A percentile compares a stretch with the other conserved stretches of the same genome.
Evolutionary conservation across 495 filamentous ascomycete species (phyloP).

Genomic region (Neurospora pannonica): DNA sequence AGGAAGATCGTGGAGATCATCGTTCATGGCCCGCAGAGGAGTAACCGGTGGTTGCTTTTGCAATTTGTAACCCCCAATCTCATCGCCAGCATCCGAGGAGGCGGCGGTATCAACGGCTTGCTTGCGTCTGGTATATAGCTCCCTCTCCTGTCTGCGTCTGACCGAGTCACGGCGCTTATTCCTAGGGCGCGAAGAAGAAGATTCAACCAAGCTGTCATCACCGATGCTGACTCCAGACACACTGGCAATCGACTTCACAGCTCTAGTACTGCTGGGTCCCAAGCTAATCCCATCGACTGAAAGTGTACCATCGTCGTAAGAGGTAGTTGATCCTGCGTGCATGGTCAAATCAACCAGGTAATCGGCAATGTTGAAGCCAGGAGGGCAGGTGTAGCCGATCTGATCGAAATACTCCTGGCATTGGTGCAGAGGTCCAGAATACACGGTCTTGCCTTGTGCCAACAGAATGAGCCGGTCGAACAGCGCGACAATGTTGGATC

Average conservation of each 20-base stretch:
- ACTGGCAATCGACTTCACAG: slow-evolving; percentile 87
- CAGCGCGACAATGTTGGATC: slow-evolving; percentile 98
- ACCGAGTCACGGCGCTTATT: slow-evolving; percentile 64
- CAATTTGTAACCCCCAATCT: slow-evolving; percentile 49
- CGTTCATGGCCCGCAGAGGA: slow-evolving; percentile 51
- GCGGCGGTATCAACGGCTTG: slow-evolving; percentile 55
- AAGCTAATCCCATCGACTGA: slow-evolving; percentile 58
- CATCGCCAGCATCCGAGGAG: slow-evolving; percentile 55
- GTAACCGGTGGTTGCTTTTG: slow-evolving; percentile 53
- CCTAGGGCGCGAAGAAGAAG: slow-evolving; percentile 48
- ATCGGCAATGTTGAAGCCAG: slow-evolving; percentile 97
- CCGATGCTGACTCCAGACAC: slow-evolving; percentile 57
- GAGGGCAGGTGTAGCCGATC: slow-evolving; percentile 83
- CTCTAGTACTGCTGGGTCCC: slow-evolving; percentile 76
- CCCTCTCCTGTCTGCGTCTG: slow-evolving; percentile 72
- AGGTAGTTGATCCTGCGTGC: slow-evolving; percentile 54
- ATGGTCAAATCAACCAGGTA: slow-evolving; percentile 96
- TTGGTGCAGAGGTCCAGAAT: slow-evolving; percentile 79
- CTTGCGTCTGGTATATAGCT: slow-evolving; percentile 81
- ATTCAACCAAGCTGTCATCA: slow-evolving; percentile 36
- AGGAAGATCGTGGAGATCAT: slow-evolving; percentile 65
- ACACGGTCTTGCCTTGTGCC: slow-evolving; percentile 82
- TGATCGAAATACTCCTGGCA: slow-evolving; percentile 91
- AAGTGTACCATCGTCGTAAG: slow-evolving; percentile 43
- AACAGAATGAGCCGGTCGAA: slow-evolving; percentile 90